Evolutionary conservation across 768 basidiomycete genomes (phyloP).

Genomic region (Leccinum olivaceopallidum): DNA sequence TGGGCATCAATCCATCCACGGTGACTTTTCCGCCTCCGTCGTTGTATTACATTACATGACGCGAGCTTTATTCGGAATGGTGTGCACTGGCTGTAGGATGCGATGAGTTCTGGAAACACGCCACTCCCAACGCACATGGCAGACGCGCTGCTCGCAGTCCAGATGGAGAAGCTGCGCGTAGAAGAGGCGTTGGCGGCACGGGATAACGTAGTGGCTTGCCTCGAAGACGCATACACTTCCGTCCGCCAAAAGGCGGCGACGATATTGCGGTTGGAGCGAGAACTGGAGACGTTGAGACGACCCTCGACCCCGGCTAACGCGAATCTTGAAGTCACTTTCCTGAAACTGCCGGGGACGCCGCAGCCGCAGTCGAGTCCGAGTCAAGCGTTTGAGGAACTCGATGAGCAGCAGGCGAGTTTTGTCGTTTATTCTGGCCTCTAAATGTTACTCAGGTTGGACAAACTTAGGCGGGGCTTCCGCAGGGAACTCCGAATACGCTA

Average conservation of each 20-base stretch:
- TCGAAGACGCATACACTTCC: slow-evolving; percentile 59
- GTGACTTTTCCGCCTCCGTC: slow-evolving; percentile 5
- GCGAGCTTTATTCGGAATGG: background rate
- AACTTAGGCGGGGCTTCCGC: background rate
- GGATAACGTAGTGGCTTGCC: slow-evolving; percentile 57
- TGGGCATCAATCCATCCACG: slow-evolving; percentile 9
- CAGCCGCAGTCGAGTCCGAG: background rate
- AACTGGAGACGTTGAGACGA: slow-evolving; percentile 33
- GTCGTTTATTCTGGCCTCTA: background rate
- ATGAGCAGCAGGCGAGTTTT: slow-evolving; percentile 8
- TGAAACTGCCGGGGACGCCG: background rate
- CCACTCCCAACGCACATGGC: slow-evolving; percentile 23
- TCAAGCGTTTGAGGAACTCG: background rate
- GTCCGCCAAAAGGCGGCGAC: slow-evolving; percentile 58
- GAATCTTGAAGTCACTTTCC: background rate
- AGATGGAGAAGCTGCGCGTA: slow-evolving; percentile 52
- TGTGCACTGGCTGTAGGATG: slow-evolving; percentile 15
- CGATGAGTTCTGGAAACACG: background rate
- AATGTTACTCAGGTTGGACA: background rate
- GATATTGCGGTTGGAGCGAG: slow-evolving; percentile 49
- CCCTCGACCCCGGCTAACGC: slow-evolving; percentile 23
- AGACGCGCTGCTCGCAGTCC: slow-evolving; percentile 56
- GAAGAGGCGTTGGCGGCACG: slow-evolving; percentile 62
- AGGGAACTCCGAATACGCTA: background rate
- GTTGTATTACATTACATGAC: slow-evolving; percentile 5